Evolutionary conservation across 192 early-diverging fungal species (phyloP).

Genomic region (Piromyces finnis): DNA sequence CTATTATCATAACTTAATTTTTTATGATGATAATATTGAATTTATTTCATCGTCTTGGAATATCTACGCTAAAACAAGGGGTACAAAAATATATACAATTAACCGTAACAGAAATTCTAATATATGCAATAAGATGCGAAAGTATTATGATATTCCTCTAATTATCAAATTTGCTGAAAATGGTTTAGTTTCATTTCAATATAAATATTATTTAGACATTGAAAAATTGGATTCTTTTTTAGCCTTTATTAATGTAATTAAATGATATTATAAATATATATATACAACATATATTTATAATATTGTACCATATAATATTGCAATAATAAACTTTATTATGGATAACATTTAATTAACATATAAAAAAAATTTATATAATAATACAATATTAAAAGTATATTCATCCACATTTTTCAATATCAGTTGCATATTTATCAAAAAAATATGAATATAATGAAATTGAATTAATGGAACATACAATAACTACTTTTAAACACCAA

Average conservation of each 20-base stretch:
- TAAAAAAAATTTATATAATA: no score
- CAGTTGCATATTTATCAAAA: not conserved
- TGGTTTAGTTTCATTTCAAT: not conserved
- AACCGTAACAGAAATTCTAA: not conserved
- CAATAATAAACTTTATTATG: no score
- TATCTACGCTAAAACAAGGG: not conserved
- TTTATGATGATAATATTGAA: not conserved
- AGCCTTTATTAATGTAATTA: not conserved
- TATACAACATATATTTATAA: no score
- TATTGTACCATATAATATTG: no score
- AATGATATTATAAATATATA: no score
- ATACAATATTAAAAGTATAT: not conserved
- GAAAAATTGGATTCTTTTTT: not conserved
- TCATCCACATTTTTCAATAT: not conserved
- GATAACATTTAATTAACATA: no score
- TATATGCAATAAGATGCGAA: not conserved
- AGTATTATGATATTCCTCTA: not conserved
- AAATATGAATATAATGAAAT: not conserved
- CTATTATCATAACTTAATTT: not conserved
- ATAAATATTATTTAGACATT: not conserved
- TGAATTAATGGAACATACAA: not conserved
- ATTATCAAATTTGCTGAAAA: not conserved
- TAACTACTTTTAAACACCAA: not conserved
- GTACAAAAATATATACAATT: not conserved
- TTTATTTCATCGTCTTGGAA: not conserved